These are phyloP conservation scores for Aspergillus ostianus DNA, from an alignment of 495 filamentous ascomycete species.

Conservation along the genomic window DNA sequence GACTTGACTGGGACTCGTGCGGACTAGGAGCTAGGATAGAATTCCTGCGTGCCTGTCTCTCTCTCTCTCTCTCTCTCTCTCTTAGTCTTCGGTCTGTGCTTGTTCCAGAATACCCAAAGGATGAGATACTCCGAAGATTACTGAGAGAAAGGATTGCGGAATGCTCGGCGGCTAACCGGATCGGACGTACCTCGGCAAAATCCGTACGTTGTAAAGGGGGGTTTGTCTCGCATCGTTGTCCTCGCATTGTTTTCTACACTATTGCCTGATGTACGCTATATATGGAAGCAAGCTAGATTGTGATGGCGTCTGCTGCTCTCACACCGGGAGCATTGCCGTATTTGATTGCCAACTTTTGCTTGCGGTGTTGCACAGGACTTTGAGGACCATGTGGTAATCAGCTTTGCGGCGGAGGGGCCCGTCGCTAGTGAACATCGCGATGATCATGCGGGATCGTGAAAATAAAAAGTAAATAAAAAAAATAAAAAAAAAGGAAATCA, in stretches of 20 bases:
- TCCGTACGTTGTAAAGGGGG: neutral
- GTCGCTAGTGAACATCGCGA: neutral
- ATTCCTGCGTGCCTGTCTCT: neutral
- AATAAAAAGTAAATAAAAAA: neutral
- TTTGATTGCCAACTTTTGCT: neutral
- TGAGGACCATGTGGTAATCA: neutral
- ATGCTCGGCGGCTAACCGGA: neutral
- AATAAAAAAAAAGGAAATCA: neutral
- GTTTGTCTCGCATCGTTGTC: neutral
- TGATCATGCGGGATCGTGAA: neutral
- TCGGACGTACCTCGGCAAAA: neutral
- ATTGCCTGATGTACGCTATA: neutral
- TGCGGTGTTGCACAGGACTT: neutral
- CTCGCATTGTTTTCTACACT: neutral
- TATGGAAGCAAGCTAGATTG: neutral
- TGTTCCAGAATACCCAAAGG: neutral
- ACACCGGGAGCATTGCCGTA: neutral
- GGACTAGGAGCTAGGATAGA: neutral
- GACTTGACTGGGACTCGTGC: neutral
- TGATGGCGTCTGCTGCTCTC: no score
- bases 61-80: no score
- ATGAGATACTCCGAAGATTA: no score
- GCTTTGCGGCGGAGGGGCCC: neutral
- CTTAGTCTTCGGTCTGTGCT: neutral
- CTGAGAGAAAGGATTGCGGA: neutral